Evolutionary conservation across 1,284 basidiomycete genomes (phyloP), one percentile per base, ranked within the genome.

Genomic region (Cystobasidium sp.): DNA sequence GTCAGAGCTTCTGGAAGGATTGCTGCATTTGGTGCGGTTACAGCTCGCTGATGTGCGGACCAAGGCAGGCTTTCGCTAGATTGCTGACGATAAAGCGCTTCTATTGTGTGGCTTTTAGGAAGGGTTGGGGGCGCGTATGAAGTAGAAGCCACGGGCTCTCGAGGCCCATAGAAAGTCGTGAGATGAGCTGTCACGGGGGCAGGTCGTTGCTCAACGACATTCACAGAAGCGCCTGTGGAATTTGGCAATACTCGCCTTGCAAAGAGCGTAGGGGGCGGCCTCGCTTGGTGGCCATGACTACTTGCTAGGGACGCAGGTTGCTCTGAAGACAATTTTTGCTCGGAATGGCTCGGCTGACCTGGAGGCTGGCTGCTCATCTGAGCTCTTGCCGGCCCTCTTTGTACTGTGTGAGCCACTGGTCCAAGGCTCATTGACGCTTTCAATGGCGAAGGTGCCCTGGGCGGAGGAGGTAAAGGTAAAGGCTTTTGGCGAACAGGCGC

Each of bases 191-290:
- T 18, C 31, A 49, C 12, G 6, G 16, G 5, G 5, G 20, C 14
- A n/a, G 4, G 1, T 12, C 16, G 16, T 24, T n/a, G 12, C 12
- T 51, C 24, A 14, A 6, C 44, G 31, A 22, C 18, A 22, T 22
- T 49, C 14, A 16, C 5, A 12, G 14, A 12, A 18, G 20, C 20
- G 9, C 43, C 22, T 47, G 47, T 43, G 3, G 61, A 47, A 4
- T n/a, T 9, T 41, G 64, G 51, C 18, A 66, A 49, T 10, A 66
- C 64, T 49, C 64, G 31, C n/a, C 64, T 51, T 37, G 64, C 64
- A 12, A 44, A 41, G 24, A 46, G 37, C 3, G 51, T 66, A 4
- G 64, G 22, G 10, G 51, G 64, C 1, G 61, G 61, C 24, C 44
- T n/a, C 31, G 61, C 4, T 18, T 56, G 53, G 37, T 18, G 10